Evolutionary conservation across 345 rosid species (phyloP).

Genomic region (Acer yangbiense): DNA sequence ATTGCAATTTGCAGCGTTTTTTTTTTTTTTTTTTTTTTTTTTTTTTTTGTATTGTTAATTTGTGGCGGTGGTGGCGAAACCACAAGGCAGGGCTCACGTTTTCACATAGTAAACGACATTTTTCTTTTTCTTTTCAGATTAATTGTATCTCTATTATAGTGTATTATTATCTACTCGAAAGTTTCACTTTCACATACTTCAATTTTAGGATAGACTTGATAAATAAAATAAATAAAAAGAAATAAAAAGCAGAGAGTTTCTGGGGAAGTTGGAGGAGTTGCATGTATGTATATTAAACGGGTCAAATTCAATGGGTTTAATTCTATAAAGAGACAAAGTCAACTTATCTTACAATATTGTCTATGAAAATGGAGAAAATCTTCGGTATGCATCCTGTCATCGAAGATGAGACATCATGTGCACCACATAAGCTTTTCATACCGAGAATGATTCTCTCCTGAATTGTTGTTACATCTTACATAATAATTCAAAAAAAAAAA

Average conservation of each 20-base stretch:
- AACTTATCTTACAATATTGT: not conserved
- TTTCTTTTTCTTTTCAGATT: not conserved
- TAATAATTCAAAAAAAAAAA: too few relatives aligned
- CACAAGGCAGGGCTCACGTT: not conserved
- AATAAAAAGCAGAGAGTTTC: not conserved
- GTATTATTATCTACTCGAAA: not conserved
- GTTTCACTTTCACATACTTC: not conserved
- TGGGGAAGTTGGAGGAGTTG: not conserved
- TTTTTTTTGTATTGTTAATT: too few relatives aligned
- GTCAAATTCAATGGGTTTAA: not conserved
- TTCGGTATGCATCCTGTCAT: too few relatives aligned
- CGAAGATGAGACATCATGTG: too few relatives aligned
- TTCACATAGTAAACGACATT: not conserved
- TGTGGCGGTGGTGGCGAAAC: not conserved
- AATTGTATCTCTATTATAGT: not conserved
- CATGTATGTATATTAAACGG: not conserved
- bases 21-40: not conserved
- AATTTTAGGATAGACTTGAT: not conserved
- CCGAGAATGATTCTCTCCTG: too few relatives aligned
- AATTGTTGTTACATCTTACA: too few relatives aligned
- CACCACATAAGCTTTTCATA: too few relatives aligned
- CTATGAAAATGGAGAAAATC: too few relatives aligned
- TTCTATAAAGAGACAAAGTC: not conserved
- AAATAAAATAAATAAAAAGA: not conserved
- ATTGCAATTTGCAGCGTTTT: slow-evolving; percentile 5